Evolutionary conservation across 2,329 filamentous ascomycete genomes (phyloP), one percentile per base, ranked within the genome.

Genomic region (Sporothrix brunneoviolacea): DNA sequence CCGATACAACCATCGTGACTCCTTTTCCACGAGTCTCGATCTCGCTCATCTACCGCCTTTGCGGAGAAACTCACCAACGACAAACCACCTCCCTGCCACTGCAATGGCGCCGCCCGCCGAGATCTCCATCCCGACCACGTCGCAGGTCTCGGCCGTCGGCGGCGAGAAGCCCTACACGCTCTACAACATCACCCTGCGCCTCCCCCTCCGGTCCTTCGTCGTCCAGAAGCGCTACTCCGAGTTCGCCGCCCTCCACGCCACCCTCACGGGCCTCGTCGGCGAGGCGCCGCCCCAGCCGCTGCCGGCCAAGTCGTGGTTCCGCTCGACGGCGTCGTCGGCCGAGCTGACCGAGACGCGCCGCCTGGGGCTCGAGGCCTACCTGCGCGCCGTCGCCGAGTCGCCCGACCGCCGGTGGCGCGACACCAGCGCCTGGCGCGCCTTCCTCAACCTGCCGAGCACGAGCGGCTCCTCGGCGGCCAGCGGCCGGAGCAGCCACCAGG

Each of bases 161-260:
- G 72, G 73, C 56, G 71, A 75, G 55, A 88, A 88, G 61, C 76
- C 83, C 0, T 89, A 82, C 66, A 91, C 86, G 0, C 76, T 84
- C 57, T 91, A 91, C 72, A 87, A 88, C 65, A 84, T 91, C 65
- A 83, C 81, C 19, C 74, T 93, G 53, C 82, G 86, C 45, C 81
- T 90, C 1, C 87, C 88, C 0, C 76, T 91, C 13, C 82, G 85
- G 42, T 86, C 85, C 4, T 86, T 84, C 60, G 83, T 86, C 57
- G 74, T 90, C 5, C 81, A 83, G 61, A 91, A 91, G 68, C 85
- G 88, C 60, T 94, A 91, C 72, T 88, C 83, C 48, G 88, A 93
- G 64, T 93, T 93, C 62, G 71, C 73, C 50, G 65, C 73, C 41
- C 80, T 94, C 15, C 80, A 93, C 68, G 65, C 71, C 27, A 68